phyloP scores from a whole-genome alignment of 1,139 yeast genomes.

The Saccharomycopsis crataegensis region DNA sequence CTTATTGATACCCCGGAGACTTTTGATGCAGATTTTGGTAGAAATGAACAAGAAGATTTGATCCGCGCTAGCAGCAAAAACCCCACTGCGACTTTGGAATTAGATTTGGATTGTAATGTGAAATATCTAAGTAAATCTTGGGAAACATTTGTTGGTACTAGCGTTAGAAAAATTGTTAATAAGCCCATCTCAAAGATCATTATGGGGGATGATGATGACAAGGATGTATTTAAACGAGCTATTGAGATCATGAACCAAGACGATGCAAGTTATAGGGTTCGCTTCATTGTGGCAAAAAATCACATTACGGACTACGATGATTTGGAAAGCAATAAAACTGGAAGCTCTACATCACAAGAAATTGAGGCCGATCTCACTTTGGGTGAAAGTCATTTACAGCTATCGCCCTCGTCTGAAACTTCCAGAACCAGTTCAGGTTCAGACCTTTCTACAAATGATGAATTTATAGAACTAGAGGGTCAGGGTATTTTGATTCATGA shows the following conservation, averaged over 20 bases:
- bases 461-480: conserved; percentile 72
- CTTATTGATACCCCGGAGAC: conserved; percentile 1
- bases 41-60: conserved; percentile 9
- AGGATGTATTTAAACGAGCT: conserved; percentile 62
- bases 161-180: conserved; percentile 44
- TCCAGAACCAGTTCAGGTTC: conserved; percentile 5
- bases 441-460: conserved; percentile 47
- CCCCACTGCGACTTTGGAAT: conserved; percentile 79
- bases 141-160: conserved; percentile 64
- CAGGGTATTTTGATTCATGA: conserved; percentile 92
- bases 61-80: conserved; percentile 52
- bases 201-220: conserved; percentile 61
- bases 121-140: conserved; percentile 68
- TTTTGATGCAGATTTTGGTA: not conserved
- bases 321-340: not conserved
- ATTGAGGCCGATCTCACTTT: conserved; percentile 1
- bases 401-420: not conserved
- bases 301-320: conserved; percentile 14
- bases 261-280: conserved; percentile 70
- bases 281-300: conserved; percentile 56
- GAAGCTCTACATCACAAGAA: conserved; percentile 8
- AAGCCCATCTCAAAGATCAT: conserved; percentile 59
- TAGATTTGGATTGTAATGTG: conserved; percentile 74
- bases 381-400: not conserved
- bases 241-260: conserved; percentile 63